Conservation (phyloP, 441 rosid species). For the Gossypium trilobum region DNA sequence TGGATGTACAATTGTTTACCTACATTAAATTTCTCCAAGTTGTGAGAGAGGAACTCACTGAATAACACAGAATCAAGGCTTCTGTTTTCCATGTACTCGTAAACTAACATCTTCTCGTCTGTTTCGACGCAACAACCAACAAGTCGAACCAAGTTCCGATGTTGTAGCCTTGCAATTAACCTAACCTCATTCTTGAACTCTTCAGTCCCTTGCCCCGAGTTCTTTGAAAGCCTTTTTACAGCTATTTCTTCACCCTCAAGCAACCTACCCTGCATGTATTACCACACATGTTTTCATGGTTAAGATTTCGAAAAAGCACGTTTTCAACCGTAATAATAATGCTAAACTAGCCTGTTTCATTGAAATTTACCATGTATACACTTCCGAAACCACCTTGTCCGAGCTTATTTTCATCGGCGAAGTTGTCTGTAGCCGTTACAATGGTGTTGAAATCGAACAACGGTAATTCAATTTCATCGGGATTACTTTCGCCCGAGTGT, state of each 20-base stretch:
- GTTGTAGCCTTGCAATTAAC: conserved; percentile 49
- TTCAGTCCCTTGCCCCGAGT: conserved; percentile 43
- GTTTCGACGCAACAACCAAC: conserved; percentile 42
- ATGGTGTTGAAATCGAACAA: conserved; percentile 45
- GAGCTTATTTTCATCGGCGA: conserved; percentile 40
- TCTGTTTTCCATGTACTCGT: conserved; percentile 44
- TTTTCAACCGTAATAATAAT: too few relatives aligned
- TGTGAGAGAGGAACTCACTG: conserved; percentile 23
- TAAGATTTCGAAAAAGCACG: not conserved
- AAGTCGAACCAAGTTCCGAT: conserved; percentile 46
- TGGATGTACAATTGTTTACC: not conserved
- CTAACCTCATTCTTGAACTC: conserved; percentile 57
- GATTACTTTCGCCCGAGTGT: conserved; percentile 30
- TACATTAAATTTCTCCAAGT: not conserved
- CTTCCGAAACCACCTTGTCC: conserved; percentile 77
- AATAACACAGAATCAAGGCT: conserved; percentile 47
- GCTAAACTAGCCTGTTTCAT: not conserved
- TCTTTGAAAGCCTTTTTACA: conserved; percentile 45
- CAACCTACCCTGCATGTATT: conserved; percentile 40
- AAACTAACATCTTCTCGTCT: conserved; percentile 43
- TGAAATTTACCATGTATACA: conserved; percentile 56
- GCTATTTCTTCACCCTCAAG: conserved; percentile 47
- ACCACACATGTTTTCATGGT: not conserved
- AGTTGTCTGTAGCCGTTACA: conserved; percentile 44
- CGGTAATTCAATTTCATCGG: conserved; percentile 60